phyloP scores from a whole-genome alignment of 306 rosid genomes.

The Clitoria ternatea region DNA sequence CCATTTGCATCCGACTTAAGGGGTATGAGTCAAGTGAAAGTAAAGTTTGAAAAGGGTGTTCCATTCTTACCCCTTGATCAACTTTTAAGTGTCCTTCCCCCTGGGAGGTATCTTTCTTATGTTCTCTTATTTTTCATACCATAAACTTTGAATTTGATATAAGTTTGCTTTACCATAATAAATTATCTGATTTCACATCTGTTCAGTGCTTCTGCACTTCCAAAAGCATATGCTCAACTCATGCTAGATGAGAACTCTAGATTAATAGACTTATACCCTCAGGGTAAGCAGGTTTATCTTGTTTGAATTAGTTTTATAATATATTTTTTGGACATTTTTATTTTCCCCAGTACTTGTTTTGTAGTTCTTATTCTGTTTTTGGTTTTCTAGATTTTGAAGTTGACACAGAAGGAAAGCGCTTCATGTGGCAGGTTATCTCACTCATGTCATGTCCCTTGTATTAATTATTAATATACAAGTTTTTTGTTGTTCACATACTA shows the following conservation, averaged over 20 bases:
- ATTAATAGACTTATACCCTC: slow-evolving; percentile 47
- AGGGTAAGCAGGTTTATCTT: slow-evolving; percentile 22
- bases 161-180: background rate
- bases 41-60: slow-evolving; percentile 34
- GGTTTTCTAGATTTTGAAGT: slow-evolving; percentile 39
- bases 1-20: slow-evolving; percentile 60
- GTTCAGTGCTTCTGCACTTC: slow-evolving; percentile 52
- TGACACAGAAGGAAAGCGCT: slow-evolving; percentile 52
- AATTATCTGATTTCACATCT: background rate
- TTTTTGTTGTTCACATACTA: background rate
- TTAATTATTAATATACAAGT: background rate
- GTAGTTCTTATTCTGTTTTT: background rate
- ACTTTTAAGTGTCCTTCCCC: slow-evolving; percentile 51
- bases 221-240: slow-evolving; percentile 23
- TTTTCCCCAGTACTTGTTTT: background rate
- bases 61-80: slow-evolving; percentile 60
- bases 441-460: background rate
- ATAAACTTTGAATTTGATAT: background rate
- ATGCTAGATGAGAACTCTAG: slow-evolving; percentile 38
- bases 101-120: slow-evolving; percentile 32
- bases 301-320: background rate
- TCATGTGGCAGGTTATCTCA: slow-evolving; percentile 47
- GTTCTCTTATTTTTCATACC: background rate
- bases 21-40: slow-evolving; percentile 42
- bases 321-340: background rate